Conservation (phyloP, 148 eudicot genomes). For the Diospyros kaki region DNA sequence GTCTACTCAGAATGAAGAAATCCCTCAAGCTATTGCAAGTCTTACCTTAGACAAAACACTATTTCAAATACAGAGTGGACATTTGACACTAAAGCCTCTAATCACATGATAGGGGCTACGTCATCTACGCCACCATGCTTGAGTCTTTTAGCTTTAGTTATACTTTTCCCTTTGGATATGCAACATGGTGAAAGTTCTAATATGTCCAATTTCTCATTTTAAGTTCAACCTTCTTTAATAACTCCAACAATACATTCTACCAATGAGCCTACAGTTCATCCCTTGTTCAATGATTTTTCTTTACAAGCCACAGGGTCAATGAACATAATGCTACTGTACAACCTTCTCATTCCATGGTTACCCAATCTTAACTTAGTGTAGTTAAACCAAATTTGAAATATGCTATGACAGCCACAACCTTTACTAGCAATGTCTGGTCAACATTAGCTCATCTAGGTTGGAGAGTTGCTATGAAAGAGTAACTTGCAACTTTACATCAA, state of each 20-base stretch:
- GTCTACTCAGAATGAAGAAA: neutral
- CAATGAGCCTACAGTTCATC: too few relatives aligned
- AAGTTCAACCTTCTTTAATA: too few relatives aligned
- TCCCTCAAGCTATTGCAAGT: neutral
- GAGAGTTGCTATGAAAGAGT: neutral
- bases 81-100: constrained; percentile 7
- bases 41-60: neutral
- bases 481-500: neutral
- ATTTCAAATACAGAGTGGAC: neutral
- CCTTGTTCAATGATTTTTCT: neutral
- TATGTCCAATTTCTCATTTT: too few relatives aligned
- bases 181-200: too few relatives aligned
- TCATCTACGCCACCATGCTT: too few relatives aligned
- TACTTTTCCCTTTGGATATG: too few relatives aligned
- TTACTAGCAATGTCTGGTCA: neutral
- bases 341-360: neutral
- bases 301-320: neutral
- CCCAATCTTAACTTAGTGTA: neutral
- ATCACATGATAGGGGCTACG: neutral
- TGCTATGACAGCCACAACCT: neutral
- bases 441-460: neutral
- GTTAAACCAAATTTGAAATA: neutral
- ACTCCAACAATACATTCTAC: too few relatives aligned
- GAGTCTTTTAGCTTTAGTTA: too few relatives aligned
- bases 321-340: neutral